Percentiles rank a stretch among this genome's conserved stretches.
phyloP scores from a whole-genome alignment of 2,329 filamentous ascomycete genomes.

The Microsporum audouinii region DNA sequence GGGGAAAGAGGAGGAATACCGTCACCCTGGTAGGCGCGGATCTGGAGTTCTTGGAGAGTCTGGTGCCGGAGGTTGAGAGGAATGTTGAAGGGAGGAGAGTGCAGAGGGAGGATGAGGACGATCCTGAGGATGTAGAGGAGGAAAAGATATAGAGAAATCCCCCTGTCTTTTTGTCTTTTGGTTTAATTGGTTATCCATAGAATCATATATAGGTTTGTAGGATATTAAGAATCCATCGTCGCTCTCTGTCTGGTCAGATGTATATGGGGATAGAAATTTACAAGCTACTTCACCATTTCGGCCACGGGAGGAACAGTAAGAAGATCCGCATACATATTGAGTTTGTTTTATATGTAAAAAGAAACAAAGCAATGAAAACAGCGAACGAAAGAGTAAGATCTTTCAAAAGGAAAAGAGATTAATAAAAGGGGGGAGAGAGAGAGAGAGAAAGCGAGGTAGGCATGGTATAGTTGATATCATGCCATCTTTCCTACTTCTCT shows the following conservation, averaged over 20 bases:
- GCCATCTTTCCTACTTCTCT: neutral
- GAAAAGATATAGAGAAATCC: slow-evolving; percentile 11
- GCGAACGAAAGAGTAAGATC: neutral
- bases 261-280: too few species aligned
- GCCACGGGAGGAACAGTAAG: neutral
- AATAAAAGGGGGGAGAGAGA: too few species aligned
- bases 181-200: neutral
- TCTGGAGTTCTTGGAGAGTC: slow-evolving; percentile 61
- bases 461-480: neutral
- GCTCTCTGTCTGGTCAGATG: too few species aligned
- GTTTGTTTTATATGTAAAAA: neutral
- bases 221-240: neutral
- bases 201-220: neutral
- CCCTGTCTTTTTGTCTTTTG: neutral
- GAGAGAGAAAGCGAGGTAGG: too few species aligned
- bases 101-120: slow-evolving; percentile 58
- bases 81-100: slow-evolving; percentile 65
- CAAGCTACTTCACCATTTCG: too few species aligned
- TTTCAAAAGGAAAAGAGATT: neutral
- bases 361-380: neutral
- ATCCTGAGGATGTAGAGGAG: slow-evolving; percentile 33
- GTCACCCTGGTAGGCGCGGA: slow-evolving; percentile 78
- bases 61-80: slow-evolving; percentile 65
- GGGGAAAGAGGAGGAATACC: slow-evolving; percentile 78
- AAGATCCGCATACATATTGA: neutral